These are phyloP conservation scores for Mucuna pruriens DNA, from an alignment of 306 rosid species.

Conservation along the genomic window DNA sequence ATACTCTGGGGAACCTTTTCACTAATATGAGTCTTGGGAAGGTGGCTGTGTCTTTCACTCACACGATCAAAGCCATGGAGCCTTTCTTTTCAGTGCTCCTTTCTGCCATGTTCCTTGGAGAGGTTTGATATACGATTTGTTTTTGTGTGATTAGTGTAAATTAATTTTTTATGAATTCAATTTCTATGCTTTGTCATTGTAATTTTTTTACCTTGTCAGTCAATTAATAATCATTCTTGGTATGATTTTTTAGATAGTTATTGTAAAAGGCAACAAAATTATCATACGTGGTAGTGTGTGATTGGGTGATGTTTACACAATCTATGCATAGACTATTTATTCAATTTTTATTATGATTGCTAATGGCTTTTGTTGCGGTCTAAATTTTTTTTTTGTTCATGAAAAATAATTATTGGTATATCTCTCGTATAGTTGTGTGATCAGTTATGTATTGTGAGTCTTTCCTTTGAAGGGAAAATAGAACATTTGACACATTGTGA, in stretches of 20 bases:
- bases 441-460: neutral
- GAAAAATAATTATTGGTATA: neutral
- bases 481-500: neutral
- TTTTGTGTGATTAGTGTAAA: neutral
- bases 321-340: too few relatives aligned
- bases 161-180: neutral
- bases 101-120: constrained; percentile 94
- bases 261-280: too few relatives aligned
- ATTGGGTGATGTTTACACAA: too few relatives aligned
- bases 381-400: neutral
- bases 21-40: constrained; percentile 99
- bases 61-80: constrained; percentile 97
- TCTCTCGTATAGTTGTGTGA: constrained; percentile 9
- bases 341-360: neutral
- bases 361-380: neutral
- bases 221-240: too few relatives aligned
- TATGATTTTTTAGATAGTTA: too few relatives aligned
- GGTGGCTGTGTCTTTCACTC: constrained; percentile 98
- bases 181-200: too few relatives aligned
- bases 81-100: constrained; percentile 96
- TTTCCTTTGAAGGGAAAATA: constrained; percentile 13
- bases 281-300: too few relatives aligned
- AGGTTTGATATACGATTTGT: constrained; percentile 57
- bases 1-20: constrained; percentile 93
- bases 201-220: too few relatives aligned